phyloP scores from a whole-genome alignment of 495 filamentous ascomycete species.

The Aspergillus bridgeri region DNA sequence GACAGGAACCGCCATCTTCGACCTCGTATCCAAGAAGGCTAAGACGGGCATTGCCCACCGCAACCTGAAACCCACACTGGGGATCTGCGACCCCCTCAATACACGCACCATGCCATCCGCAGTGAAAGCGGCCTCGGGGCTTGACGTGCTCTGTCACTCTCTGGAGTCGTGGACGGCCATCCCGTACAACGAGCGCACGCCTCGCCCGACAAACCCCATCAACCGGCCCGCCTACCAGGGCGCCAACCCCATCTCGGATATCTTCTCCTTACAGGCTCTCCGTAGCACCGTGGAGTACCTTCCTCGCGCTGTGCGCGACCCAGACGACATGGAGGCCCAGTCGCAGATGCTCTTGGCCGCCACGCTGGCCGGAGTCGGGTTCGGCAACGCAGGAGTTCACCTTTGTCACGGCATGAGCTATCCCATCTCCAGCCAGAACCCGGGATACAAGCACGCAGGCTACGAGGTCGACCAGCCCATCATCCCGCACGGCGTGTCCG shows the following conservation, averaged over 20 bases:
- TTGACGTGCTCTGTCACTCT: constrained; percentile 92
- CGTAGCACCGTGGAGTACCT: constrained; percentile 83
- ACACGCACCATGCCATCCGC: constrained; percentile 92
- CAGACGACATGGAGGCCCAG: constrained; percentile 88
- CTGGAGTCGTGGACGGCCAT: constrained; percentile 97
- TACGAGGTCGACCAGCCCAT: constrained; percentile 72
- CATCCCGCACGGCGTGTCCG: constrained; percentile 93
- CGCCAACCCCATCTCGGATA: constrained; percentile 94
- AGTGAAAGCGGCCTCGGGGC: constrained; percentile 80
- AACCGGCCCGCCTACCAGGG: constrained; percentile 92
- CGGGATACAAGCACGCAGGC: constrained; percentile 79
- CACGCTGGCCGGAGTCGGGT: constrained; percentile 90
- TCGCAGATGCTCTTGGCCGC: constrained; percentile 92
- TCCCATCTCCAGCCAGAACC: constrained; percentile 90
- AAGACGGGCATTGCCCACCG: constrained; percentile 97
- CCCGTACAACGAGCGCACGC: constrained; percentile 79
- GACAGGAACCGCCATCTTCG: constrained; percentile 96
- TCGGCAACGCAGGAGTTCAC: constrained; percentile 96
- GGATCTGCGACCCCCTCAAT: constrained; percentile 94
- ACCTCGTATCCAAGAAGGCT: constrained; percentile 78
- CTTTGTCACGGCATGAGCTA: constrained; percentile 98
- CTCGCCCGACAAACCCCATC: constrained; percentile 85
- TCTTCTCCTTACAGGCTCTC: constrained; percentile 85
- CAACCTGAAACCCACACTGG: constrained; percentile 90
- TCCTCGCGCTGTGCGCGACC: constrained; percentile 77